Evolutionary conservation across 495 filamentous ascomycete species (phyloP), one percentile per base, ranked within the genome.

Genomic region (Letharia lupina): DNA sequence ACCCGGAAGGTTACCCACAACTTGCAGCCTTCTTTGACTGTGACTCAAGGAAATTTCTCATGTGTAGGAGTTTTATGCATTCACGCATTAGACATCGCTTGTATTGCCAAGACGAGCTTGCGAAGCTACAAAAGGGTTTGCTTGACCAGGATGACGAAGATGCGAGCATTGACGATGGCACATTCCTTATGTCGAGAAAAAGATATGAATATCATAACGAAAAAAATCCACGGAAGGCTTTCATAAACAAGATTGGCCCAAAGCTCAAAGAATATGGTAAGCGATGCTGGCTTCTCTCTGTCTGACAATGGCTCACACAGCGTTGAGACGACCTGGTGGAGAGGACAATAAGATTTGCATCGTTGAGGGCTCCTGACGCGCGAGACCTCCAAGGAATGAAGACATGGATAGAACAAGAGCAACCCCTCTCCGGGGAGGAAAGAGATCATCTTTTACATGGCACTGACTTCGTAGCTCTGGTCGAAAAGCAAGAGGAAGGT

Each of bases 91-190:
- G 77, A 33, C 28, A 77, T 3, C 59, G 78, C 12, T 64, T 79
- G 6, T 63, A 77, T 56, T 72, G 72, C 35, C 77, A 79, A 60
- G 74, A 76, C 48, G 70, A 75, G 62, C 62, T 79, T 5, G 54
- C 67, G 20, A 56, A 57, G 16, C 67, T 75, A 4, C 76, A 79
- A 61, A 39, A 72, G 8, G 31, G 68, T 1, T 72, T 79, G 37
- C 65, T 72, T 37, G 16, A 41, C 1, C 59, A 72, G 33, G 77
- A 79, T 37, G 61, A 44, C n/a, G 41, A 65, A 4, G 71, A 71
- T 23, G n/a, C 47, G 47, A 23, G 47, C 62, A 33, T 20, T 50
- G 33, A 7, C 50, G 65, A 70, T 4, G 57, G 59, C n/a, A n/a
- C n/a, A n/a, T n/a, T n/a, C n/a, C n/a, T n/a, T n/a, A n/a, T n/a